These are phyloP conservation scores for Solanum bukasovii DNA, from an alignment of 257 asterid species.

Conservation along the genomic window DNA sequence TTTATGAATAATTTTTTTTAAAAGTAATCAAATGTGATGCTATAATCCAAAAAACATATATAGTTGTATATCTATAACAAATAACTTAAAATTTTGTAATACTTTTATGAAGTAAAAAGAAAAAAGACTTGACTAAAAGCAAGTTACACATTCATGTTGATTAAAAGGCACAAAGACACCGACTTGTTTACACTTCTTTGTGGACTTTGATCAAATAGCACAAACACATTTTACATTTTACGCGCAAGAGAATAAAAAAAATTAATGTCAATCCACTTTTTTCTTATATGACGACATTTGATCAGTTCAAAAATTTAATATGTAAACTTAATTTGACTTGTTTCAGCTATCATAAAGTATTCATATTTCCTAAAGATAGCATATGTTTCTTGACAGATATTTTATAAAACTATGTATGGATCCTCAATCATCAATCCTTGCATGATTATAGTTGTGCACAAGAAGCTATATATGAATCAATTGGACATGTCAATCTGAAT, in stretches of 20 bases:
- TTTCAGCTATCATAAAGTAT: no score
- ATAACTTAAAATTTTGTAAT: not conserved
- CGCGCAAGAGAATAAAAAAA: not conserved
- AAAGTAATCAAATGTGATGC: not conserved
- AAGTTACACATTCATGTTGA: not conserved
- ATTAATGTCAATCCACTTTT: not conserved
- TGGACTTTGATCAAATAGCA: not conserved
- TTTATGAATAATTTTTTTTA: no score
- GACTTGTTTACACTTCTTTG: not conserved
- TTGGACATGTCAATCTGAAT: not conserved
- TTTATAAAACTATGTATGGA: no score
- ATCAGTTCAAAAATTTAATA: not conserved
- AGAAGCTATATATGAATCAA: not conserved
- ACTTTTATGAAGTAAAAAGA: not conserved
- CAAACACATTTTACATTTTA: not conserved
- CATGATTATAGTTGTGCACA: not conserved
- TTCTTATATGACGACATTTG: not conserved
- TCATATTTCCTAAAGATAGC: not conserved
- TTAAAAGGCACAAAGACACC: not conserved
- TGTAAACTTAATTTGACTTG: not conserved
- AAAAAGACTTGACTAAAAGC: not conserved
- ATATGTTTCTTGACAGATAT: no score
- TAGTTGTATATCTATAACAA: not conserved
- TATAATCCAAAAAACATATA: not conserved
- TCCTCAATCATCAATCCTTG: not conserved